phyloP scores from a whole-genome alignment of 306 rosid species.

The Vigna radiata region DNA sequence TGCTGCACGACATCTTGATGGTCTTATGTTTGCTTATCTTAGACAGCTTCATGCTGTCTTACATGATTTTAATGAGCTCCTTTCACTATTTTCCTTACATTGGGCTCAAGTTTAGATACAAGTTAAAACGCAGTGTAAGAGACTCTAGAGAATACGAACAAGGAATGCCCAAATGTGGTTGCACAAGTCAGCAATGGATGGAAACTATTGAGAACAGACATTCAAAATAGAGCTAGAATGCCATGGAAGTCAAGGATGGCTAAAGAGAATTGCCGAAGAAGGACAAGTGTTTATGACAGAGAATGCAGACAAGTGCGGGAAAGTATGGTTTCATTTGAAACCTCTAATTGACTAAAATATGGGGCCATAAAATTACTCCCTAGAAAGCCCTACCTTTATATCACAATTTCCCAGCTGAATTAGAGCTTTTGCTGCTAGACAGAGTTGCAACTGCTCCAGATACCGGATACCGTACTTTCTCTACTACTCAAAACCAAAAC shows the following conservation, averaged over 20 bases:
- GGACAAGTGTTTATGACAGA: not conserved
- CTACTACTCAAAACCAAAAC: not conserved
- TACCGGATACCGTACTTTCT: not conserved
- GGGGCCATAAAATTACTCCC: not conserved
- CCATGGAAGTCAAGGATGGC: not conserved
- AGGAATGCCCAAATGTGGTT: too few relatives aligned
- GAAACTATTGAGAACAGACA: too few relatives aligned
- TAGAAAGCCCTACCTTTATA: not conserved
- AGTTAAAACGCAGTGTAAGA: too few relatives aligned
- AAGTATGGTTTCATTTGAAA: not conserved
- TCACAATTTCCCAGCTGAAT: constrained; percentile 1
- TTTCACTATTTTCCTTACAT: too few relatives aligned
- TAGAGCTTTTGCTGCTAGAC: not conserved
- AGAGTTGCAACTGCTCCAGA: not conserved
- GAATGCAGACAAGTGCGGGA: not conserved
- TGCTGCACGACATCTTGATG: too few relatives aligned
- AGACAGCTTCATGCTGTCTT: too few relatives aligned
- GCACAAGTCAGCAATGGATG: too few relatives aligned
- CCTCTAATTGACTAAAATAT: not conserved
- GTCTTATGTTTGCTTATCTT: too few relatives aligned
- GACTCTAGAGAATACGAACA: too few relatives aligned
- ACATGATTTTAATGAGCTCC: too few relatives aligned
- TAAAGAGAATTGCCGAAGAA: not conserved
- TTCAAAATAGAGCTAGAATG: too few relatives aligned
- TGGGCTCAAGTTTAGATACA: too few relatives aligned